Evolutionary conservation across 177 flowering plant genomes (phyloP).

Genomic region (Vitis hybrid): DNA sequence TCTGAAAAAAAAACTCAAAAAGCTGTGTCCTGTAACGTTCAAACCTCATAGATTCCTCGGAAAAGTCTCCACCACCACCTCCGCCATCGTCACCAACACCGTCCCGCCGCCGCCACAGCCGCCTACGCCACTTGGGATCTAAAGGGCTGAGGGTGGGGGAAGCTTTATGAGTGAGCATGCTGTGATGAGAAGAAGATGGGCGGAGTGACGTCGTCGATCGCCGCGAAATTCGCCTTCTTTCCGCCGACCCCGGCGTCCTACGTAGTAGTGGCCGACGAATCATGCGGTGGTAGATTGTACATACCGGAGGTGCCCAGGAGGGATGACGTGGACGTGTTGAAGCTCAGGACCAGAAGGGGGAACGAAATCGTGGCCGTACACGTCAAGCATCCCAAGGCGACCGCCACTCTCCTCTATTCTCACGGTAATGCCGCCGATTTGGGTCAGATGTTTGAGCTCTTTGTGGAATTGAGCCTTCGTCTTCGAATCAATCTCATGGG

Average conservation of each 20-base stretch:
- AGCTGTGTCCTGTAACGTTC: too few relatives aligned
- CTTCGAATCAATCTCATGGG: conserved; percentile 88
- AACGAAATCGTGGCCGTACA: conserved; percentile 78
- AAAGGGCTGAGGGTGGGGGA: background rate
- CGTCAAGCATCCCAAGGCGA: conserved; percentile 67
- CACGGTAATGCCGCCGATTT: conserved; percentile 98
- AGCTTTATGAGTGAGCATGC: conserved; percentile 21
- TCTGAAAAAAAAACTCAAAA: too few relatives aligned
- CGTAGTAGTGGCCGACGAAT: conserved; percentile 47
- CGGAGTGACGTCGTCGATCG: conserved; percentile 89
- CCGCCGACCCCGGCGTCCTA: conserved; percentile 95
- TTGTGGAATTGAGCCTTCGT: conserved; percentile 69
- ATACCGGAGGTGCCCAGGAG: conserved; percentile 66
- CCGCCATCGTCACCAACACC: too few relatives aligned
- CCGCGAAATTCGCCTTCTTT: conserved; percentile 94
- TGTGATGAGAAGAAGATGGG: conserved; percentile 67
- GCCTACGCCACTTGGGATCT: background rate
- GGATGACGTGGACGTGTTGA: conserved; percentile 69
- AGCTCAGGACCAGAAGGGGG: conserved; percentile 74
- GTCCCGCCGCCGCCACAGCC: background rate
- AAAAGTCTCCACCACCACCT: background rate
- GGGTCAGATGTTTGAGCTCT: conserved; percentile 92
- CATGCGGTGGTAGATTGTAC: conserved; percentile 25
- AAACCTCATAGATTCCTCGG: conserved; percentile 7
- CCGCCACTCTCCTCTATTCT: conserved; percentile 79